Base-by-base conservation (phyloP, 441 rosid species). In the Euphorbia celastroides region DNA sequence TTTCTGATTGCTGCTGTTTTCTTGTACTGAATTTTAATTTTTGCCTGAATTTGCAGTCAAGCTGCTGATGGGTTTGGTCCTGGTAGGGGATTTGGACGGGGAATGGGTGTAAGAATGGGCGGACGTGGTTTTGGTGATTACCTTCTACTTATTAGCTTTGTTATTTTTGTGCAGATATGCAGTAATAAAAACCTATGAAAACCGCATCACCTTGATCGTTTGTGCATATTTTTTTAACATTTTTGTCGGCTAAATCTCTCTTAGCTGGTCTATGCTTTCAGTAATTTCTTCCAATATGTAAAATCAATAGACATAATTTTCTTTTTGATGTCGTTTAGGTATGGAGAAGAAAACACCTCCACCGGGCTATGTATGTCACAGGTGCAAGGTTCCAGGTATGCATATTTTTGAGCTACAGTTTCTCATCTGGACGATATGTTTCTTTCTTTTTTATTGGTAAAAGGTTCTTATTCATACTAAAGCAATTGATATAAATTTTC, bases 61-160 rank as follows among this genome's bases (percentile, higher is more conserved):
- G 90, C 87, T 72, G 72, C 78, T 23, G 99, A 88, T 75, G 80
- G 82, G 71, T 88, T 86, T 89, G 93, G 84, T 63, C 71, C 86
- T 72, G 96, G 98, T 67, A 85, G 98, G 84, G 98, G 99, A 74
- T 92, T 84, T 65, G 96, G 96, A 60, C 84, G 99, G 90, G 98
- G 93, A 56, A 80, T 86, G 88, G 83, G 65, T 72, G 97, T 97
- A 65, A 84, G 99, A 77, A 86, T 86, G 84, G 93, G 95, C 19
- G 92, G 96, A 38, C 98, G 96, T 80, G 96, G 99, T 80, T 92
- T 88, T 70, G 99, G 98, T 95, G 78, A 87, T 76, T 77, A 57
- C 81, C 79, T 66, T 71, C 36, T 25, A 9, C 70, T 65, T 56
- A 25, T 46, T 60, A 9, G 65, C 64, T 67, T 68, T 25, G 20